phyloP scores from a whole-genome alignment of 176 grass and related monocot genomes.

The Elaeis guineensis region DNA sequence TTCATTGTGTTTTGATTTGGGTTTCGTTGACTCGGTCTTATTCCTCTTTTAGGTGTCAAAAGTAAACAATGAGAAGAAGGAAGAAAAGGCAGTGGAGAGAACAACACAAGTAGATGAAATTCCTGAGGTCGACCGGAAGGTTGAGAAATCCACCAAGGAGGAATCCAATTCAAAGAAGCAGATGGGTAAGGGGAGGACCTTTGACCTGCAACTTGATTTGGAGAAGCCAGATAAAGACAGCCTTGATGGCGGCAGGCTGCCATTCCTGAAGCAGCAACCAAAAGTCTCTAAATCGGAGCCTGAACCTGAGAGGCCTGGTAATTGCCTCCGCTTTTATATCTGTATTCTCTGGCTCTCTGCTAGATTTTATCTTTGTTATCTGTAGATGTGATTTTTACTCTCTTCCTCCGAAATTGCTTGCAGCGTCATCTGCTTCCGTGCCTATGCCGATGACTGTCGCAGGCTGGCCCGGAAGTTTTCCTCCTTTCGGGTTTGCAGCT shows the following conservation, averaged over 20 bases:
- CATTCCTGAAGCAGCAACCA: conserved; percentile 35
- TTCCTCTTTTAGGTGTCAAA: conserved; percentile 27
- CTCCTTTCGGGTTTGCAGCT: conserved; percentile 58
- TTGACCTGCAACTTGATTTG: conserved; percentile 77
- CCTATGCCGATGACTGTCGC: conserved; percentile 65
- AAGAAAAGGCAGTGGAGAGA: conserved; percentile 37
- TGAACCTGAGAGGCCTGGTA: conserved; percentile 78
- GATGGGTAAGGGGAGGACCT: conserved; percentile 17
- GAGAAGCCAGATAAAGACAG: conserved; percentile 48
- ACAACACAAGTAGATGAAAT: conserved; percentile 35
- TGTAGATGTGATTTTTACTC: neutral
- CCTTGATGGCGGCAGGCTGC: conserved; percentile 31
- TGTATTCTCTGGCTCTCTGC: neutral
- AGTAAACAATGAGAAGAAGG: conserved; percentile 52
- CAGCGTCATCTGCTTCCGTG: conserved; percentile 28
- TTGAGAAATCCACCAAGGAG: conserved; percentile 27
- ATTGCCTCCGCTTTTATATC: conserved; percentile 2
- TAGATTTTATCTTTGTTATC: neutral
- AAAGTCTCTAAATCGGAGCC: conserved; percentile 58
- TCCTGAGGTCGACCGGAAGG: conserved; percentile 31
- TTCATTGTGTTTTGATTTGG: neutral
- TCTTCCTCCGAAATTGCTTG: conserved; percentile 6
- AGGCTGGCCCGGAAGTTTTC: conserved; percentile 61
- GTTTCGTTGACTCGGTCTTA: conserved; percentile 3
- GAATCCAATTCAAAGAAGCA: conserved; percentile 51